Evolutionary conservation across 2,329 filamentous ascomycete species (phyloP).

Genomic region (Cercospora sojina): DNA sequence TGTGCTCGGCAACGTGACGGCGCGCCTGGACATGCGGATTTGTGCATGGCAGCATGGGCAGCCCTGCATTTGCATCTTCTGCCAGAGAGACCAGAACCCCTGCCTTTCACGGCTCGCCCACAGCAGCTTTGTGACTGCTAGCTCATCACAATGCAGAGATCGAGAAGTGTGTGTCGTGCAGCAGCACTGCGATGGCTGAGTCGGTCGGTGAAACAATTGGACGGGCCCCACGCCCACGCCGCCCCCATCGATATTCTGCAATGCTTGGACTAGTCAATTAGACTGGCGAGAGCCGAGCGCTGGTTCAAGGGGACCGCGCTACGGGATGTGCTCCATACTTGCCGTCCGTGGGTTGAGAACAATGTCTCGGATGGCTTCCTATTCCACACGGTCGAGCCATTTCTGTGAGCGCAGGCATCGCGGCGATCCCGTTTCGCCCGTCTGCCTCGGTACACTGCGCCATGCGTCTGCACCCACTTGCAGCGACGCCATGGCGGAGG

Average conservation of each 20-base stretch:
- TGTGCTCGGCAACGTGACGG: slow-evolving; percentile 6
- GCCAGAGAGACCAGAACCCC: background rate
- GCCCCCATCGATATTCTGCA: background rate
- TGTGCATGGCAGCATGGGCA: background rate
- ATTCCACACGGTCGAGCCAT: background rate
- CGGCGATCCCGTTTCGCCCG: background rate
- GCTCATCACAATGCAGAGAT: background rate
- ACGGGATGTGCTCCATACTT: background rate
- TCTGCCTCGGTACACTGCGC: slow-evolving; percentile 7
- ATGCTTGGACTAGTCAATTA: background rate
- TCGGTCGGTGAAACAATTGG: background rate
- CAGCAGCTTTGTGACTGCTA: background rate
- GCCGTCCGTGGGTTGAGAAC: background rate
- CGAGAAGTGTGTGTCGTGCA: background rate
- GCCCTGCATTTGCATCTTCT: slow-evolving; percentile 4
- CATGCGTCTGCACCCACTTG: background rate
- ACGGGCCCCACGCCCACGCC: background rate
- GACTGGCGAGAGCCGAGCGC: background rate
- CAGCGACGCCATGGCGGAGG: background rate
- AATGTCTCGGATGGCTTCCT: slow-evolving; percentile 6
- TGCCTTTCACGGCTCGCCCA: background rate
- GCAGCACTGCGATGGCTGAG: background rate
- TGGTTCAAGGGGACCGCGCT: background rate
- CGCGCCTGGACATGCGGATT: slow-evolving; percentile 5
- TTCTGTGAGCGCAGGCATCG: background rate